Evolutionary conservation across 768 basidiomycete genomes (phyloP).

Genomic region (Boletus bicolor): DNA sequence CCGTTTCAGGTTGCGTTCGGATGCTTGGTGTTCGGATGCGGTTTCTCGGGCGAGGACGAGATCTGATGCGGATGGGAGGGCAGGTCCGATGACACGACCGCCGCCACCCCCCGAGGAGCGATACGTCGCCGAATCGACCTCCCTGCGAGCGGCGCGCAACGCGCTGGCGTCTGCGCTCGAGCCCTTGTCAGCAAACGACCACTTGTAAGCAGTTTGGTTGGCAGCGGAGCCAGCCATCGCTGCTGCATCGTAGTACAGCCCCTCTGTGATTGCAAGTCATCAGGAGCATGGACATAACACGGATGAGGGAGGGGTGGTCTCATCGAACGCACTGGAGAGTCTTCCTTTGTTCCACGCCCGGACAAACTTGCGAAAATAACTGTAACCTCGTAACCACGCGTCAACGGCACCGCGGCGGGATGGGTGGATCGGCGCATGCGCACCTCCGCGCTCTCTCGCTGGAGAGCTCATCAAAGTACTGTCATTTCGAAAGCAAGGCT

Average conservation of each 20-base stretch:
- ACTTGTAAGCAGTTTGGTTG: slow-evolving; percentile 80
- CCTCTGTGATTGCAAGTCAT: slow-evolving; percentile 33
- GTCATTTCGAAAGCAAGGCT: slow-evolving; percentile 31
- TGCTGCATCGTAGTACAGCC: slow-evolving; percentile 60
- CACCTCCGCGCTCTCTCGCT: not conserved
- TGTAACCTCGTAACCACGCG: slow-evolving; percentile 25
- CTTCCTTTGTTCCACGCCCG: slow-evolving; percentile 86
- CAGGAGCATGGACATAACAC: not conserved
- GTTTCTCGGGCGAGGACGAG: slow-evolving; percentile 58
- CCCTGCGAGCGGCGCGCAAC: slow-evolving; percentile 55
- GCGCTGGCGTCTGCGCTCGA: slow-evolving; percentile 58
- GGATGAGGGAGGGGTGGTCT: too few relatives aligned
- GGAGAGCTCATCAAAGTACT: slow-evolving; percentile 59
- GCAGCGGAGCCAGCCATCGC: slow-evolving; percentile 54
- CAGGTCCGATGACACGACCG: slow-evolving; percentile 57
- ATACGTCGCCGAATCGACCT: slow-evolving; percentile 51
- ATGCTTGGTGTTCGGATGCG: too few relatives aligned
- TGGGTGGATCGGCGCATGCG: not conserved
- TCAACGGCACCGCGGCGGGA: slow-evolving; percentile 32
- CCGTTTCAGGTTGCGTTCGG: too few relatives aligned
- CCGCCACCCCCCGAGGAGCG: slow-evolving; percentile 3
- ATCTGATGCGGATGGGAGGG: slow-evolving; percentile 67
- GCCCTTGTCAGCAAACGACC: slow-evolving; percentile 75
- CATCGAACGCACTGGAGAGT: slow-evolving; percentile 48
- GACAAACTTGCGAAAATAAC: slow-evolving; percentile 92